Evolutionary conservation across 2,329 filamentous ascomycete species (phyloP).

Genomic region (Colletotrichum ledebouriae): DNA sequence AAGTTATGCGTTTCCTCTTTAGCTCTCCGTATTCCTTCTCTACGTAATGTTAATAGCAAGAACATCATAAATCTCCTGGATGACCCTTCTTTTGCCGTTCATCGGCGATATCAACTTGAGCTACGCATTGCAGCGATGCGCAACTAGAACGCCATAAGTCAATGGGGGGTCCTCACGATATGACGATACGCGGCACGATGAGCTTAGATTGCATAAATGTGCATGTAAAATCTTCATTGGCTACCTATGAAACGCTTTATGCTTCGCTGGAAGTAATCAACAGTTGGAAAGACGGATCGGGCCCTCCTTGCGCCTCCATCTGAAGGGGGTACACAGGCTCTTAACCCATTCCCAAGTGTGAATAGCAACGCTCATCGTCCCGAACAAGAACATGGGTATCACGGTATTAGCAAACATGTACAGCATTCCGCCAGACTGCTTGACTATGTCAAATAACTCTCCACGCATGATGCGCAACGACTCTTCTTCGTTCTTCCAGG

Average conservation of each 20-base stretch:
- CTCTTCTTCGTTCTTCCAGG: constrained; percentile 54
- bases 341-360: constrained; percentile 37
- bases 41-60: too few relatives aligned
- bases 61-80: too few relatives aligned
- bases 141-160: too few relatives aligned
- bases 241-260: background rate
- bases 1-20: too few relatives aligned
- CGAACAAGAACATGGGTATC: constrained; percentile 54
- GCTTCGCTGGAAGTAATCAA: constrained; percentile 1
- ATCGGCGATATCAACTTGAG: too few relatives aligned
- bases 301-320: constrained; percentile 11
- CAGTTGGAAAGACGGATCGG: constrained; percentile 24
- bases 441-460: constrained; percentile 57
- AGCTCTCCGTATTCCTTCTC: too few relatives aligned
- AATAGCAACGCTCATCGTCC: constrained; percentile 50
- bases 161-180: too few relatives aligned
- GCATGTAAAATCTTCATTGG: too few relatives aligned
- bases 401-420: constrained; percentile 56
- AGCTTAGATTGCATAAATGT: too few relatives aligned
- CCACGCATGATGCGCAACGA: constrained; percentile 56
- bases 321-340: background rate
- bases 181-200: too few relatives aligned
- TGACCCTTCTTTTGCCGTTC: too few relatives aligned
- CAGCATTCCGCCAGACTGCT: constrained; percentile 52
- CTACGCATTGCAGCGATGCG: too few relatives aligned